A percentile compares a stretch with the other conserved stretches of the same genome.
Evolutionary conservation across 2,329 filamentous ascomycete species (phyloP).

Genomic region (Beauveria caledonica): DNA sequence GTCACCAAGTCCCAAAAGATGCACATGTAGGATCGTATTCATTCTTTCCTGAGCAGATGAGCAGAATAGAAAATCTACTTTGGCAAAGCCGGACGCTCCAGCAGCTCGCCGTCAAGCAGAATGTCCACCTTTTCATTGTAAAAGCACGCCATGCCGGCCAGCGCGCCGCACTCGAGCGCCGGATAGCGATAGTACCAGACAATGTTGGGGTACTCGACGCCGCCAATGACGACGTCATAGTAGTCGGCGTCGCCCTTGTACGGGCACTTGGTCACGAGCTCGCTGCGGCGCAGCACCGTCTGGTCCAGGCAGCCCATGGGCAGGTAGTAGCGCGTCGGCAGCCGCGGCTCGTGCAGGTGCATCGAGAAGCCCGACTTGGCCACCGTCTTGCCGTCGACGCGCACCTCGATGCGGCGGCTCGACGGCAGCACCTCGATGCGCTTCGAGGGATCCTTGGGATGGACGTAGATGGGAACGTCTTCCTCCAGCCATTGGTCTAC

Average conservation of each 20-base stretch:
- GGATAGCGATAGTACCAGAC: conserved; percentile 57
- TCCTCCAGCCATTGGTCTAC: conserved; percentile 43
- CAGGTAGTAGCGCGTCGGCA: conserved; percentile 53
- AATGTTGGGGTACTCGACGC: conserved; percentile 37
- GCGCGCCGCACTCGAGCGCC: conserved; percentile 43
- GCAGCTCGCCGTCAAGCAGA: conserved; percentile 41
- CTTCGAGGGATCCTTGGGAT: conserved; percentile 61
- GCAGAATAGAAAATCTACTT: background rate
- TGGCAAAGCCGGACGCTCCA: conserved; percentile 21
- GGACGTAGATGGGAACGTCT: conserved; percentile 48
- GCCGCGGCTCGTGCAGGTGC: conserved; percentile 52
- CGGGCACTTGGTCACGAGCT: conserved; percentile 50
- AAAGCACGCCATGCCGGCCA: conserved; percentile 53
- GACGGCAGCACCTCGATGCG: conserved; percentile 54
- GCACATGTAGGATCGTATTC: no score
- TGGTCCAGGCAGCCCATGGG: conserved; percentile 42
- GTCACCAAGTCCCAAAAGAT: no score
- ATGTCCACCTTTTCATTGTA: conserved; percentile 63
- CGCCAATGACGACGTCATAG: conserved; percentile 44
- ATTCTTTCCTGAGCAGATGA: background rate
- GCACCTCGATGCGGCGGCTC: conserved; percentile 42
- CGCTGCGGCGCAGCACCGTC: conserved; percentile 38
- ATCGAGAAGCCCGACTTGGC: conserved; percentile 37
- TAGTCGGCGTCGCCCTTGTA: conserved; percentile 62
- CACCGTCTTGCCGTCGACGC: conserved; percentile 36